phyloP scores from a whole-genome alignment of 306 rosid genomes.

The Pueraria montana region DNA sequence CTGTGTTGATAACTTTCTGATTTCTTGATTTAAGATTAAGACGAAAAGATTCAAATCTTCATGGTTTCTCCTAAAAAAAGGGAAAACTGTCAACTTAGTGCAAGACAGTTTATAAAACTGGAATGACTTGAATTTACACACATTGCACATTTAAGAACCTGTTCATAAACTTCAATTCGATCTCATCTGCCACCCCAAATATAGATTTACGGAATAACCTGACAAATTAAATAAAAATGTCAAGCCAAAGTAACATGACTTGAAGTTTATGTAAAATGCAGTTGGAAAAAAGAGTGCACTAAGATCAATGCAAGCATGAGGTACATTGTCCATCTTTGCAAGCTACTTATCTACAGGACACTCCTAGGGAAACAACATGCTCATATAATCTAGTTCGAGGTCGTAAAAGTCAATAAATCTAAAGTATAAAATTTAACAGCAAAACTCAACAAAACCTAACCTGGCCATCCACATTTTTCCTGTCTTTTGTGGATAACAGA shows the following conservation, averaged over 20 bases:
- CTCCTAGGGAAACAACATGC: conserved; percentile 4
- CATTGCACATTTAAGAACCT: conserved; percentile 64
- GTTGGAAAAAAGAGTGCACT: conserved; percentile 13
- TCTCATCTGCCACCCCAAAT: conserved; percentile 94
- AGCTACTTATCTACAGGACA: conserved; percentile 11
- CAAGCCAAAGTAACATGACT: conserved; percentile 29
- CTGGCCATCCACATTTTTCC: neutral
- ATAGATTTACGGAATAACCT: conserved; percentile 93
- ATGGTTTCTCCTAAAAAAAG: conserved; percentile 77
- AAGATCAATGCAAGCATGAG: conserved; percentile 33
- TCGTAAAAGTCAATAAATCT: neutral
- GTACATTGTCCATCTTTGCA: conserved; percentile 35
- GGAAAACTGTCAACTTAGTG: conserved; percentile 20
- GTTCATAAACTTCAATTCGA: conserved; percentile 95
- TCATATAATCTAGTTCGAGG: neutral
- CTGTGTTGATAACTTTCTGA: conserved; percentile 87
- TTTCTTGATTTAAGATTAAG: conserved; percentile 89
- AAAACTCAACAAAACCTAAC: neutral
- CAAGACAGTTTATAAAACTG: conserved; percentile 31
- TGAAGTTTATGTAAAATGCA: conserved; percentile 32
- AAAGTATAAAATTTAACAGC: neutral
- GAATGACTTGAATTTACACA: conserved; percentile 35
- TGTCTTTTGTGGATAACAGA: neutral
- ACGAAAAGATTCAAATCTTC: conserved; percentile 86
- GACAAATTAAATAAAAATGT: conserved; percentile 50